A percentile compares a stretch with the other conserved stretches of the same genome.
phyloP scores from a whole-genome alignment of 768 basidiomycete species.

The Termitomyces heimii region DNA sequence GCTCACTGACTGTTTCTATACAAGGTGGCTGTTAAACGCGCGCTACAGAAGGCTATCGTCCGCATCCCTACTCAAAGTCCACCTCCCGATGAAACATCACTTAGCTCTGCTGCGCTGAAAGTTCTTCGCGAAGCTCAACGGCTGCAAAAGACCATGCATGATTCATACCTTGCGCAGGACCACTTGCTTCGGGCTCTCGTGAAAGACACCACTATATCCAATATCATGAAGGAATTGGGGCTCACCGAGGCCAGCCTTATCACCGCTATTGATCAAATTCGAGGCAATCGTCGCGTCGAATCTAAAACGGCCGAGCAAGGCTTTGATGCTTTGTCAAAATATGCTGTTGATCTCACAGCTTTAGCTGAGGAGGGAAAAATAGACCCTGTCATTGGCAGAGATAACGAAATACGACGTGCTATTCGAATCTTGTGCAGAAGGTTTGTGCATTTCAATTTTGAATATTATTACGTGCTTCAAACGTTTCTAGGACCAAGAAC shows the following conservation, averaged over 20 bases:
- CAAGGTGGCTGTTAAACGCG: constrained; percentile 59
- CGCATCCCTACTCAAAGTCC: constrained; percentile 81
- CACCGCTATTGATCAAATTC: constrained; percentile 70
- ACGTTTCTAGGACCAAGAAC: constrained; percentile 72
- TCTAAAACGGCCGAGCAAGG: constrained; percentile 84
- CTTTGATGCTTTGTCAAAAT: constrained; percentile 89
- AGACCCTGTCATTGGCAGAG: constrained; percentile 92
- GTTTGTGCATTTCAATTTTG: constrained; percentile 21
- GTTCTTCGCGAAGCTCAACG: constrained; percentile 72
- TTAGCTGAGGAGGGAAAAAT: constrained; percentile 90
- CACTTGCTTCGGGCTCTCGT: constrained; percentile 84
- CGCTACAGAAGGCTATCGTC: constrained; percentile 71
- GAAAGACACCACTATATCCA: constrained; percentile 61
- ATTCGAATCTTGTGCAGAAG: constrained; percentile 81
- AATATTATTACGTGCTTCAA: background rate
- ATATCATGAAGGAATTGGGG: constrained; percentile 68
- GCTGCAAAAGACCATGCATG: constrained; percentile 80
- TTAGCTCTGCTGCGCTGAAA: constrained; percentile 51
- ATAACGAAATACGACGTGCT: constrained; percentile 84
- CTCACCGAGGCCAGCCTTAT: constrained; percentile 69
- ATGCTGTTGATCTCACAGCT: constrained; percentile 80
- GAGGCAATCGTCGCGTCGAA: constrained; percentile 84
- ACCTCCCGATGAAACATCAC: constrained; percentile 72
- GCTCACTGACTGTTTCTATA: background rate
- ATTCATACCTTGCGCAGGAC: constrained; percentile 90